Percentiles rank a stretch among this genome's conserved stretches.
Conservation (phyloP, 208 protist genomes). For the Trypanosoma conorhini region DNA sequence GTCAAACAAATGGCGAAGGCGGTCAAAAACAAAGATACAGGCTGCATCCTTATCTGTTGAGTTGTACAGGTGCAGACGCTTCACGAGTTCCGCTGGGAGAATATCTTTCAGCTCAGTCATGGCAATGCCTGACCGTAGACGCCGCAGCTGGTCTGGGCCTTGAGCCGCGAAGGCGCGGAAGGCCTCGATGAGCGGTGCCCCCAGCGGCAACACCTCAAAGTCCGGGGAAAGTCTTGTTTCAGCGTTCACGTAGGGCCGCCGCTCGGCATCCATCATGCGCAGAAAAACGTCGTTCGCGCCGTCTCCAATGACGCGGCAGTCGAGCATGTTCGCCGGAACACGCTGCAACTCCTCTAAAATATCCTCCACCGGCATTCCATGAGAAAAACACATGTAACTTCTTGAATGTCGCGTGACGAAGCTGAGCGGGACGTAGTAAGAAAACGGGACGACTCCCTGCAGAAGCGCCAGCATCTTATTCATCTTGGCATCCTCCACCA, state of each 20-base stretch:
- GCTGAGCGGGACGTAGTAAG: constrained; percentile 29
- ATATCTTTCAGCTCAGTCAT: constrained; percentile 45
- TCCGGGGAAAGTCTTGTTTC: background rate
- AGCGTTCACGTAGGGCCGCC: constrained; percentile 11
- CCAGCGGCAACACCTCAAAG: constrained; percentile 25
- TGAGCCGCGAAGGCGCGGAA: constrained; percentile 18
- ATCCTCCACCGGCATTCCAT: constrained; percentile 5
- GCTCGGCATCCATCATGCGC: constrained; percentile 36
- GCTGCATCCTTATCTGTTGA: constrained; percentile 17
- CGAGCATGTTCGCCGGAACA: constrained; percentile 21
- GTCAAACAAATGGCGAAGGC: constrained; percentile 83
- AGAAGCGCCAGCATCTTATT: constrained; percentile 27
- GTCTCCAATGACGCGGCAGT: constrained; percentile 35
- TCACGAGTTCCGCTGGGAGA: constrained; percentile 36
- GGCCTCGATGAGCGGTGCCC: constrained; percentile 13
- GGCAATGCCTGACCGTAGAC: constrained; percentile 26
- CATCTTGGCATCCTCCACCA: constrained; percentile 16
- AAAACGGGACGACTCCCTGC: constrained; percentile 23
- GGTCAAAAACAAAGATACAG: constrained; percentile 75
- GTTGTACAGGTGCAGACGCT: constrained; percentile 30
- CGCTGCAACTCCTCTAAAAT: constrained; percentile 27
- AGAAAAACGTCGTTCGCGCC: constrained; percentile 28
- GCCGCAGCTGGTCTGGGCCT: constrained; percentile 9
- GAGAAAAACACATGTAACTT: constrained; percentile 20
- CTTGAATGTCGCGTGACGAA: constrained; percentile 3